phyloP scores from a whole-genome alignment of 1,284 basidiomycete species.

The Sutorius eximius region DNA sequence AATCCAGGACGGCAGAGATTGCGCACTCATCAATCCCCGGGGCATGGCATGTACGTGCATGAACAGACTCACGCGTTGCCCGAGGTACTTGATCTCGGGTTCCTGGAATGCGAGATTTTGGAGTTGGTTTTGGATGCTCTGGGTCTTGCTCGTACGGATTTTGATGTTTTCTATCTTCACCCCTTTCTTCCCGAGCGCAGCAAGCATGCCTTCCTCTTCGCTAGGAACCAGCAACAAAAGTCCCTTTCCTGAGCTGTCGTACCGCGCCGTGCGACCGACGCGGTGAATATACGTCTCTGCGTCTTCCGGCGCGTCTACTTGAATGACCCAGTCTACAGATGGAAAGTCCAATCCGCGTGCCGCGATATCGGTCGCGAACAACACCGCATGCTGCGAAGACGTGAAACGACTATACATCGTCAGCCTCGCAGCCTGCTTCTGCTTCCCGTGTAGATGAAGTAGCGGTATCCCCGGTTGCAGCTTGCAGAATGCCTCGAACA shows the following conservation, averaged over 20 bases:
- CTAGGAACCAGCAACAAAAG: conserved; percentile 84
- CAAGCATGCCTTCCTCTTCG: conserved; percentile 89
- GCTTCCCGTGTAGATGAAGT: conserved; percentile 94
- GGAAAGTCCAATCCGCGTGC: conserved; percentile 98
- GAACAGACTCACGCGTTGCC: conserved; percentile 70
- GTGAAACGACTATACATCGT: conserved; percentile 83
- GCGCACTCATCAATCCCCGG: conserved; percentile 6
- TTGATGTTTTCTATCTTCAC: conserved; percentile 85
- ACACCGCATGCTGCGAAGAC: conserved; percentile 73
- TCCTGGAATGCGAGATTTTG: conserved; percentile 95
- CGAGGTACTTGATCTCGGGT: conserved; percentile 96
- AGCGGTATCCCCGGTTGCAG: conserved; percentile 93
- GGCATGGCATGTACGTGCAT: not conserved
- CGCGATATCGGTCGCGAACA: conserved; percentile 97
- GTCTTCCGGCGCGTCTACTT: conserved; percentile 97
- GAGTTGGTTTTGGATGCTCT: conserved; percentile 84
- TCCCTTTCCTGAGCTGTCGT: conserved; percentile 87
- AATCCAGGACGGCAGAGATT: not conserved
- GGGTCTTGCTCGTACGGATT: conserved; percentile 86
- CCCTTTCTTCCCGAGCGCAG: conserved; percentile 70
- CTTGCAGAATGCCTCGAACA: conserved; percentile 95
- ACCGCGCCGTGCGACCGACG: conserved; percentile 93
- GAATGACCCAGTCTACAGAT: conserved; percentile 95
- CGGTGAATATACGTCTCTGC: conserved; percentile 98
- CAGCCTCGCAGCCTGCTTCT: conserved; percentile 90